Base-by-base conservation (phyloP, 2,329 filamentous ascomycete species). In the Diaporthe sp. region DNA sequence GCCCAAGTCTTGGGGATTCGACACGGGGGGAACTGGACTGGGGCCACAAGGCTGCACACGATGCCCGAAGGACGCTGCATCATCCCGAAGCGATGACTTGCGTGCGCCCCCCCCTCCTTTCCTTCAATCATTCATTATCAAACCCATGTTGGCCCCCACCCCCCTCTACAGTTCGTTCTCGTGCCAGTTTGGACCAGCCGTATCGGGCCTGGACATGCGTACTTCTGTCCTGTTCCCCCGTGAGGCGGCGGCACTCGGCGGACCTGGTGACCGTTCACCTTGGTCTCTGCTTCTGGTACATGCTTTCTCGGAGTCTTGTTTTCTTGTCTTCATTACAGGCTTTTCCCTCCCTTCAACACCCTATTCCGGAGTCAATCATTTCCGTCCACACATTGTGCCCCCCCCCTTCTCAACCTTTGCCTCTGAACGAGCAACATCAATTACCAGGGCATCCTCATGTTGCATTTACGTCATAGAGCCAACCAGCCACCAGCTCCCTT, bases 391-490 rank as follows among this genome's bases (percentile, higher is more conserved):
- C 13, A 50, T n/a, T 12, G 10, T 22, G 19, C 63, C 39, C 37
- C 19, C 37, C 42, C 25, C 19, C 27, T 17, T 1, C 35, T 59
- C 69, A n/a, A n/a, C 51, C 35, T 59, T 44, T 50, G 55, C 56
- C 37, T 70, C 59, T 35, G 37, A 25, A 32, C 44, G 22, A 55
- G 59, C 44, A 35, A 53, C 58, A 39, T 42, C 70, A 73, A 72
- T 22, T 51, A 59, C 56, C 35, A 50, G 73, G 32, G 30, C 39
- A 44, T 63, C 8, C 39, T 73, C 47, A 53, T 70, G 39, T 61
- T 65, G 70, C 65, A 75, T 66, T 70, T 73, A 70, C 70, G 72
- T 58, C 63, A 75, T 65, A 73, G 63, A 73, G 55, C 50, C 50
- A 61, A 51, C 51, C 53, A 25, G 55, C 65, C 69, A 72, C 69